Base-by-base conservation (phyloP, 495 filamentous ascomycete species). In the Penicillium roqueforti region DNA sequence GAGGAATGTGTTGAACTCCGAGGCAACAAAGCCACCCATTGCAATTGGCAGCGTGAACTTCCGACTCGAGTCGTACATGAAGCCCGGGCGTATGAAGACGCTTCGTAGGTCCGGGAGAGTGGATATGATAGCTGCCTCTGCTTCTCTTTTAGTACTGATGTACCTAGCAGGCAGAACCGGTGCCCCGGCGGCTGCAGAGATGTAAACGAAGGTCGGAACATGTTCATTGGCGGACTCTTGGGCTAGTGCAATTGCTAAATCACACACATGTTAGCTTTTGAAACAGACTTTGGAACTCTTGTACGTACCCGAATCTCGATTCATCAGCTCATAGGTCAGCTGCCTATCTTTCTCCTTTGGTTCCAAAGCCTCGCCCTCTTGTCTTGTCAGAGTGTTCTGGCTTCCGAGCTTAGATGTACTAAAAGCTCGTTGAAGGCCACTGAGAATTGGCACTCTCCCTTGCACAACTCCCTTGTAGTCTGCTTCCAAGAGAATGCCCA, bases 321-420 rank as follows among this genome's bases (percentile, higher is more conserved):
- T 98, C 90, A 98, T 97, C 57, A 91, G 81, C 79, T 98, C 93
- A 75, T 98, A 98, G 32, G 92, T 97, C 62, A 96, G 70, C 71
- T 95, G 88, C 18, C 83, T 83, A 62, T 83, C 79, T 29, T 71
- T 72, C 64, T 88, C 85, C 49, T 83, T 76, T n/a, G 83, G 76
- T 60, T 79, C 70, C 46, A 89, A 69, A 29, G 79, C 74, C 45
- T 85, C 81, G 5, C 78, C 84, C 32, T 74, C 76, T 49, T 72
- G 68, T 44, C 77, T 68, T 55, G 73, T 72, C 9, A 91, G 73
- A 10, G 85, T 87, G 70, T 93, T 89, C 59, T 83, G 76, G 37
- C 82, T 83, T 5, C 83, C 85, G 19, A 69, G 62, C 61, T 87
- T 87, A 4, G 77, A 80, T 5, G 78, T 66, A 51, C 83, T 80